These are phyloP conservation scores for Ascochyta fabae DNA, from an alignment of 2,329 filamentous ascomycete species.

Conservation along the genomic window DNA sequence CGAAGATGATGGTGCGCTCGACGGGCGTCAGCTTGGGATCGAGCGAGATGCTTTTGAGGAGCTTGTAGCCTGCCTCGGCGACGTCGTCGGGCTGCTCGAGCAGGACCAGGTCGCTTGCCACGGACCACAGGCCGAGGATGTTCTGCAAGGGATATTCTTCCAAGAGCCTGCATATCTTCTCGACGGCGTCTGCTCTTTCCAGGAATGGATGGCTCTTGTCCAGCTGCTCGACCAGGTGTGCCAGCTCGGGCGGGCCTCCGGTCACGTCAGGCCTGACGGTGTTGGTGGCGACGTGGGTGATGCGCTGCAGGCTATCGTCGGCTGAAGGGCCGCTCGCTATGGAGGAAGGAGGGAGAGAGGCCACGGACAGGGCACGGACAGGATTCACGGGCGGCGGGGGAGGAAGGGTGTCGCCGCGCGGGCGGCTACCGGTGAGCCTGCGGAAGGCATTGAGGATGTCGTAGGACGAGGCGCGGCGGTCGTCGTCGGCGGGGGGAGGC, in stretches of 20 bases:
- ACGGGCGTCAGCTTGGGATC: constrained; percentile 42
- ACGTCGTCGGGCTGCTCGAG: constrained; percentile 43
- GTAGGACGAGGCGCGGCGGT: constrained; percentile 48
- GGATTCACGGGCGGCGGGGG: constrained; percentile 42
- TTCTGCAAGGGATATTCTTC: constrained; percentile 46
- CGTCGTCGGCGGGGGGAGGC: constrained; percentile 47
- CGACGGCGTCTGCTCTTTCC: constrained; percentile 41
- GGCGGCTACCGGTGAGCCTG: constrained; percentile 44
- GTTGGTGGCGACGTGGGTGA: constrained; percentile 31
- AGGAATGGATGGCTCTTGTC: constrained; percentile 31
- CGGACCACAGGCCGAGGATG: constrained; percentile 46
- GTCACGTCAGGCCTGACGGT: constrained; percentile 29
- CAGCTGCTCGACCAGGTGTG: constrained; percentile 41
- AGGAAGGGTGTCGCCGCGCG: constrained; percentile 44
- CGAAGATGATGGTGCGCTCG: constrained; percentile 50
- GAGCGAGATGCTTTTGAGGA: constrained; percentile 44
- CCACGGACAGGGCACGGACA: constrained; percentile 38
- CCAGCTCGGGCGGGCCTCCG: constrained; percentile 48
- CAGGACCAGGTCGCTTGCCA: constrained; percentile 47
- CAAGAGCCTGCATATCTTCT: constrained; percentile 44
- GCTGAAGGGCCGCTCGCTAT: constrained; percentile 31
- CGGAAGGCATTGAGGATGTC: constrained; percentile 49
- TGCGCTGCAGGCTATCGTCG: constrained; percentile 38
- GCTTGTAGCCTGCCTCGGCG: constrained; percentile 42
- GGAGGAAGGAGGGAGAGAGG: constrained; percentile 28